Base-by-base conservation (phyloP, 352 stramenopile species). In the Phytopythium ostracodes region DNA sequence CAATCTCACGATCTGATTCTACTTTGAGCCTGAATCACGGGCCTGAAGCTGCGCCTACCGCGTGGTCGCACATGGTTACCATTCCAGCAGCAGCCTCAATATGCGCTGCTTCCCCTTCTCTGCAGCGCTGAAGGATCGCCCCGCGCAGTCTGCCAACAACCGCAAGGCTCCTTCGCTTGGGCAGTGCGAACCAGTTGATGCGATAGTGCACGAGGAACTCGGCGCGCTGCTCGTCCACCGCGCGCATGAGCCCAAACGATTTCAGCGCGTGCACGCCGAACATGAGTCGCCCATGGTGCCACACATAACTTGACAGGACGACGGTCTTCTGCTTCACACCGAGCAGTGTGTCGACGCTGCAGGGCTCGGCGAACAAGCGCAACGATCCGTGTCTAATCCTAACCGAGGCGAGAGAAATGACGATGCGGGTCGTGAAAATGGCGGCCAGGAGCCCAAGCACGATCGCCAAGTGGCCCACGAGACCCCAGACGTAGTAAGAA, bases 401-500 rank as follows among this genome's bases (percentile, higher is more conserved):
- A 11, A 46, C 52, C 7, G 35, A n/a, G 3, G 36, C 20, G n/a
- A 58, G 14, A 2, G 52, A 31, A 10, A 58, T 18, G 7, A 46
- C n/a, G 18, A 58, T 46, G 7, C 65, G 35, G 35, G 68, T 51
- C 11, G 33, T 55, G 11, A 54, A 54, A 31, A 73, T 71, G 25
- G 29, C 46, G 36, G 40, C 24, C 14, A 70, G 51, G 10, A 73
- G 56, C 5, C 58, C 24, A 24, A 70, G 25, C 27, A 75, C 57
- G 14, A 67, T 72, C 8, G 58, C 15, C 2, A 58, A 61, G 38
- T 75, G 68, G 4, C 68, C 68, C 31, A 72, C 65, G 18, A 75
- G 64, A 10, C 68, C 71, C 63, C 18, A 73, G 54, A 24, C 40
- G 22, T 67, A 71, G 33, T 59, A 67, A 2, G 65, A 71, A 2